These are phyloP conservation scores for Corymbia calophylla DNA, from an alignment of 441 rosid genomes.

Conservation along the genomic window DNA sequence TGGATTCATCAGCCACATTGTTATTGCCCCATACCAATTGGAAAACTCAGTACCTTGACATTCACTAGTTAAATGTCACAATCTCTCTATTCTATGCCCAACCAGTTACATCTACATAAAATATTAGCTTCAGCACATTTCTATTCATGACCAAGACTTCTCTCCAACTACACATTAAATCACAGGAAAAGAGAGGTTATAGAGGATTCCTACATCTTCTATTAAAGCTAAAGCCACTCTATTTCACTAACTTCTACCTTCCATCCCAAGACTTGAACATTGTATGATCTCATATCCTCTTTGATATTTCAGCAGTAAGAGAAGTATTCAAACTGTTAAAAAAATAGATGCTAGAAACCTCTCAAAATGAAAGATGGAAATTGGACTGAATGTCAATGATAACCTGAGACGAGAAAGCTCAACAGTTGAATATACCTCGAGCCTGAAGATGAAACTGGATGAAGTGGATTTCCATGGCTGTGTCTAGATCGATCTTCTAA, in stretches of 20 bases:
- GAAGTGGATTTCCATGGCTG: conserved; percentile 31
- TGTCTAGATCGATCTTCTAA: conserved; percentile 39
- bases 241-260: background rate
- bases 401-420: background rate
- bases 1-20: background rate
- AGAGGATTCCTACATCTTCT: background rate
- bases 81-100: background rate
- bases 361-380: background rate
- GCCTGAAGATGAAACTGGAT: conserved; percentile 41
- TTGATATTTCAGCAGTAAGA: background rate
- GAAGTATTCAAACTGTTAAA: background rate
- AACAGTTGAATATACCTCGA: conserved; percentile 40
- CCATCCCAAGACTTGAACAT: background rate
- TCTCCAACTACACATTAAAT: background rate
- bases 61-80: background rate
- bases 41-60: background rate
- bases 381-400: background rate
- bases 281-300: background rate
- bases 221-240: background rate
- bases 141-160: background rate
- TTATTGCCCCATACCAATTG: background rate
- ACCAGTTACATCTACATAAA: background rate
- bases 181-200: background rate
- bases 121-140: background rate
- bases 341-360: background rate